Base-by-base conservation (phyloP, 2,329 filamentous ascomycete genomes). In the Trematosphaeria pertusa region DNA sequence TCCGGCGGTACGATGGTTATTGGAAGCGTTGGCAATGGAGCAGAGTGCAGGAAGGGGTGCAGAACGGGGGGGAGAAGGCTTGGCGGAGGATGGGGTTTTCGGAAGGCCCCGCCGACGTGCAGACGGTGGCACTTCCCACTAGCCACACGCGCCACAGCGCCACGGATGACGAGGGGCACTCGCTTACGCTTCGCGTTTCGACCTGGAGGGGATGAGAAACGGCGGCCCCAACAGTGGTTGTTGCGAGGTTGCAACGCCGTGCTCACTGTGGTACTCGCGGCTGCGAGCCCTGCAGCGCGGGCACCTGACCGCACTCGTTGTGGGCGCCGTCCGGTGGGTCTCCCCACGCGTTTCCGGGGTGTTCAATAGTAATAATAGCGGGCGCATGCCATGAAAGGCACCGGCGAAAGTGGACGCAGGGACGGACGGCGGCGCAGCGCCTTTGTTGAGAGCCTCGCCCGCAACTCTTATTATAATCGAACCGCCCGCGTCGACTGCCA, bases 1-100 rank as follows among this genome's bases (percentile, higher is more conserved):
- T 15, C 12, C 6, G 11, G 36, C 14, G 45, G 48, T 46, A 53
- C 33, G 28, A 45, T n/a, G 33, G 15, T 24, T 12, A 32, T 12
- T 12, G 14, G 32, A 22, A 8, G 35, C 6, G 39, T 42, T 51
- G 39, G 38, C 48, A 39, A 33, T n/a, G n/a, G n/a, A n/a, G n/a
- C n/a, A n/a, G n/a, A n/a, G n/a, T n/a, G n/a, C n/a, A n/a, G n/a
- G n/a, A n/a, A n/a, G n/a, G n/a, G 35, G 35, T 40, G 20, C 35
- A 20, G 5, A 37, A 7, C 7, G 19, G 19, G 9, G 11, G 14
- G 26, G 47, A 32, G 52, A 45, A n/a, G n/a, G n/a, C 57, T 57
- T 52, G 53, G 52, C 56, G 37, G n/a, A 42, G 28, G 38, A 41
- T 54, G 41, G 50, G 52, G 56, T 52, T 59, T 62, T 57, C 50